Percentiles rank a stretch among this genome's conserved stretches.
Conservation (phyloP, 164 flowering plant genomes). For the Stephania yunnanensis region DNA sequence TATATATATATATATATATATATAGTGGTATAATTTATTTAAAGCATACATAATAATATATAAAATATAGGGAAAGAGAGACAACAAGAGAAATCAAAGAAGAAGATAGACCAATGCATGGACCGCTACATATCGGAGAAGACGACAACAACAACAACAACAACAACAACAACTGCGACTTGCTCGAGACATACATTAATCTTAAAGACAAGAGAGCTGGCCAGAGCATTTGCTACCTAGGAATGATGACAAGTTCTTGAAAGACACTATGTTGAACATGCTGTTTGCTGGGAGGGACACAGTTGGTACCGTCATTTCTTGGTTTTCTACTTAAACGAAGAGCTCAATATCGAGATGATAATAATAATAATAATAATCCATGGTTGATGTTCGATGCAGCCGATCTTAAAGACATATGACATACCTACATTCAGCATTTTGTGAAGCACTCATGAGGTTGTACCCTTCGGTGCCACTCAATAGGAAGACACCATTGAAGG, state of each 20-base stretch:
- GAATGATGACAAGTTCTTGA: slow-evolving; percentile 20
- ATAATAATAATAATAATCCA: no score
- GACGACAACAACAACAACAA: neutral
- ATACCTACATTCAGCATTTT: slow-evolving; percentile 35
- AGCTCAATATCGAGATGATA: no score
- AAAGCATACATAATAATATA: no score
- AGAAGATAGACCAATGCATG: neutral
- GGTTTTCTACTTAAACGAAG: slow-evolving; percentile 55
- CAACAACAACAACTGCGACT: neutral
- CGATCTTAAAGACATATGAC: slow-evolving; percentile 21
- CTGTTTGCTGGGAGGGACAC: slow-evolving; percentile 43
- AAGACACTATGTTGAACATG: slow-evolving; percentile 30
- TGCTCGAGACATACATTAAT: slow-evolving; percentile 6
- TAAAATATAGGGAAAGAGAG: slow-evolving; percentile 5
- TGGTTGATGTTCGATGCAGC: slow-evolving; percentile 11
- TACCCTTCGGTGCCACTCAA: slow-evolving; percentile 30
- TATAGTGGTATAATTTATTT: no score
- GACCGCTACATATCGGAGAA: neutral
- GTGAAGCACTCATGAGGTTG: slow-evolving; percentile 29
- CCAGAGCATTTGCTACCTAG: neutral
- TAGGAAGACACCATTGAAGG: slow-evolving; percentile 19
- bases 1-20: no score
- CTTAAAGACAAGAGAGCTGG: neutral
- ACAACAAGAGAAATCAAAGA: neutral
- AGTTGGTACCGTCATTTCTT: slow-evolving; percentile 28